These are phyloP conservation scores for Hevea brasiliensis DNA, from an alignment of 345 rosid species.

Conservation along the genomic window DNA sequence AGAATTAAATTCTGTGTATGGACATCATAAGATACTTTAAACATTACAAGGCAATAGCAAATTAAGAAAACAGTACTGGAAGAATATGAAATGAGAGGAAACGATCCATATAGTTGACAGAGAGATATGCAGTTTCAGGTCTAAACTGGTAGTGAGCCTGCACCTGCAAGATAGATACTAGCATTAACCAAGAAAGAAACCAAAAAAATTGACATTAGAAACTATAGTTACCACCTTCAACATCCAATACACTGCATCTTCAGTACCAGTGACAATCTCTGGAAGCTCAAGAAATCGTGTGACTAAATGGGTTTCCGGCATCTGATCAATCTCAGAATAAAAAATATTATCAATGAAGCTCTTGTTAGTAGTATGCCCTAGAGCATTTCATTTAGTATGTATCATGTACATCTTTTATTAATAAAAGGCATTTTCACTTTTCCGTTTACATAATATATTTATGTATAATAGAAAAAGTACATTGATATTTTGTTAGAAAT, in stretches of 20 bases:
- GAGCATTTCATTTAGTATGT: too few relatives aligned
- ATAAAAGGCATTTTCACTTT: too few relatives aligned
- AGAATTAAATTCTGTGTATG: not conserved
- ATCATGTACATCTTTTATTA: too few relatives aligned
- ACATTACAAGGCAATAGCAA: not conserved
- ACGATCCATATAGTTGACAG: slow-evolving; percentile 41
- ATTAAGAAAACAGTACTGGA: slow-evolving; percentile 16
- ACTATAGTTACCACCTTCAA: slow-evolving; percentile 19
- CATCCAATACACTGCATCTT: slow-evolving; percentile 41
- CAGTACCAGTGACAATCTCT: slow-evolving; percentile 23
- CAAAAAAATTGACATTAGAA: not conserved
- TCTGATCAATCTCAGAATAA: slow-evolving; percentile 35
- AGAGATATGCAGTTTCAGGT: slow-evolving; percentile 36
- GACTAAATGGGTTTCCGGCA: slow-evolving; percentile 14
- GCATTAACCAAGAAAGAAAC: not conserved
- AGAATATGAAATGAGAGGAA: slow-evolving; percentile 28
- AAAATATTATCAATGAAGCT: slow-evolving; percentile 19
- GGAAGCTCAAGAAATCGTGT: slow-evolving; percentile 12
- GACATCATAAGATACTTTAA: not conserved
- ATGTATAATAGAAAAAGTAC: too few relatives aligned
- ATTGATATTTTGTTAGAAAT: too few relatives aligned
- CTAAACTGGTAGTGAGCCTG: slow-evolving; percentile 28
- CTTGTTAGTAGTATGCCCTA: too few relatives aligned
- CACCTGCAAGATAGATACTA: slow-evolving; percentile 21
- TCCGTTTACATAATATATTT: too few relatives aligned